phyloP scores from a whole-genome alignment of 805 yeast genomes.

The Cyberlindnera subsufficiens region DNA sequence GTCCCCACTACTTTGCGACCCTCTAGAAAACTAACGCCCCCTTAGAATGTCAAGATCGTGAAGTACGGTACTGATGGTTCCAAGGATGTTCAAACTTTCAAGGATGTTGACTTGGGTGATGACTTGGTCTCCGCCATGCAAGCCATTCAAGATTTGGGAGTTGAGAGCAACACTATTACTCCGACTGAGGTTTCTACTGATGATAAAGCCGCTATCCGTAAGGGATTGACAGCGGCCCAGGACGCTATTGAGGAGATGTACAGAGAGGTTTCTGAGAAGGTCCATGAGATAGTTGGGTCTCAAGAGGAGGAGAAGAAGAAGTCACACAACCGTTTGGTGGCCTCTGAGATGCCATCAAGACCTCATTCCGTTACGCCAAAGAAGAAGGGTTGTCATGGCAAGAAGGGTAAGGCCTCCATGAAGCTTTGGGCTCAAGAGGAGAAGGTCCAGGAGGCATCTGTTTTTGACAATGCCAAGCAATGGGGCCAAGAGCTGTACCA shows the following conservation, averaged over 20 bases:
- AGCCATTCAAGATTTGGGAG: constrained; percentile 1
- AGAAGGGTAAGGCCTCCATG: background rate
- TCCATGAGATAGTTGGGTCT: constrained; percentile 5
- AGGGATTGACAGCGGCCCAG: background rate
- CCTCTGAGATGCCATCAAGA: background rate
- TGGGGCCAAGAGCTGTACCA: constrained; percentile 10
- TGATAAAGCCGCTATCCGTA: no score
- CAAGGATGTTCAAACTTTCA: constrained; percentile 6
- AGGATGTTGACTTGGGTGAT: constrained; percentile 18
- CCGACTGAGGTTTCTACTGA: background rate
- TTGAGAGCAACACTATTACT: background rate
- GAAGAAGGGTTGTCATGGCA: background rate
- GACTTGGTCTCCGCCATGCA: constrained; percentile 9
- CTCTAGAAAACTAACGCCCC: background rate
- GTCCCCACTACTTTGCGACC: background rate
- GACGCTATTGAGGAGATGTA: constrained; percentile 4
- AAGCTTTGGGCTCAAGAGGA: background rate
- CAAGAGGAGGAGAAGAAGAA: background rate
- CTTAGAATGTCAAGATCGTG: constrained; percentile 15
- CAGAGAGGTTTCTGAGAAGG: constrained; percentile 3
- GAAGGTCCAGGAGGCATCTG: constrained; percentile 1
- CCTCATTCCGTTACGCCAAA: background rate
- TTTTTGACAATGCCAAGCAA: constrained; percentile 2
- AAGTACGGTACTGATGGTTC: constrained; percentile 10
- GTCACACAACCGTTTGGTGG: background rate